Percentiles rank a stretch among this genome's conserved stretches.
phyloP scores from a whole-genome alignment of 2,329 filamentous ascomycete genomes.

The Penicillium sp. region DNA sequence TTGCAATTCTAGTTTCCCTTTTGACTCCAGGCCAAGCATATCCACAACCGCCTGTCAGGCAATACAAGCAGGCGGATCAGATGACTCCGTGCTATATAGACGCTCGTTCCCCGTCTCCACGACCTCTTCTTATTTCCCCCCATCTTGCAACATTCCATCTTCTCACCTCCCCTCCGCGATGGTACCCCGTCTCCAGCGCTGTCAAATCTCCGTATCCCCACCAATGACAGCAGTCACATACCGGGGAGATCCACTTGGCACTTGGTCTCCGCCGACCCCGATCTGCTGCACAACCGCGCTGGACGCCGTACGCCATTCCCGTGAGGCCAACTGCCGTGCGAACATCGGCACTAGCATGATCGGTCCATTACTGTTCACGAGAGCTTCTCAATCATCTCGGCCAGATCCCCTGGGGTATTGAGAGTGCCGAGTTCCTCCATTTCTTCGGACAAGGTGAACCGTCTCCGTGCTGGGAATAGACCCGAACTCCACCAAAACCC shows the following conservation, averaged over 20 bases:
- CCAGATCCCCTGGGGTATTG: conserved; percentile 16
- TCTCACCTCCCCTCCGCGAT: neutral
- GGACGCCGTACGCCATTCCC: conserved; percentile 8
- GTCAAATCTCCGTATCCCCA: conserved; percentile 12
- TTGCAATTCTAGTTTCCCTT: conserved; percentile 2
- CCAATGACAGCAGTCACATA: conserved; percentile 13
- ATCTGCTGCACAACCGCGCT: too few relatives aligned
- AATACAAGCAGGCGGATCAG: conserved; percentile 6
- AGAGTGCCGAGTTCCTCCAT: conserved; percentile 16
- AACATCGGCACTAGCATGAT: conserved; percentile 7
- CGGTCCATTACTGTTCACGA: conserved; percentile 4
- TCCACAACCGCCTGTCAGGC: conserved; percentile 7
- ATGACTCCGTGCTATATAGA: conserved; percentile 3
- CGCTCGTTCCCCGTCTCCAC: too few relatives aligned
- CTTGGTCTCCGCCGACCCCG: conserved; percentile 4
- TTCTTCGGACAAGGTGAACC: conserved; percentile 26
- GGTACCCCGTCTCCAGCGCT: conserved; percentile 1
- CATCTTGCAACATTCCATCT: neutral
- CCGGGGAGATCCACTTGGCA: conserved; percentile 13
- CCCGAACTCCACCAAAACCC: conserved; percentile 22
- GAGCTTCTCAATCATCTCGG: conserved; percentile 9
- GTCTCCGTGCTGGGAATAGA: too few relatives aligned
- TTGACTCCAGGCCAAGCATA: conserved; percentile 12
- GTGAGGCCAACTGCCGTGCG: conserved; percentile 7
- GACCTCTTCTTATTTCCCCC: neutral